Percentiles rank a stretch among this genome's conserved stretches.
Evolutionary conservation across 202 grass and related monocot species (phyloP).

Genomic region (Schoenoplectus triqueter): DNA sequence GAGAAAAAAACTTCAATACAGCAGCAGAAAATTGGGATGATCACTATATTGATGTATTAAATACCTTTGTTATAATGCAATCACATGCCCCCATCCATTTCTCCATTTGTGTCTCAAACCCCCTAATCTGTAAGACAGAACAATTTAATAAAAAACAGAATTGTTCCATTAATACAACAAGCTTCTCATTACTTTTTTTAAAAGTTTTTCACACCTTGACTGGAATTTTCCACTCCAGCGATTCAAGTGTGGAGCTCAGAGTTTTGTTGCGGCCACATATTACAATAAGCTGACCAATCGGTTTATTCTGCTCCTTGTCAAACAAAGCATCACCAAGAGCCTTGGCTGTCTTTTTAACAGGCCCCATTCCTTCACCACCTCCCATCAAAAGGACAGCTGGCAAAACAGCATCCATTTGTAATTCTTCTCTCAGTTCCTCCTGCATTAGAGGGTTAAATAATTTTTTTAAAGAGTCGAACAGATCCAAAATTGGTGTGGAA

Average conservation of each 20-base stretch:
- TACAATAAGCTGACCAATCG: slow-evolving; percentile 84
- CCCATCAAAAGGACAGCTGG: slow-evolving; percentile 87
- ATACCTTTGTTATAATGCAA: slow-evolving; percentile 96
- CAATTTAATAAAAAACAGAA: not conserved
- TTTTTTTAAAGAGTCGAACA: not conserved
- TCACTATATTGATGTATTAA: slow-evolving; percentile 22
- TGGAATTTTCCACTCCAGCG: slow-evolving; percentile 78
- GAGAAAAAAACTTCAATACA: slow-evolving; percentile 1
- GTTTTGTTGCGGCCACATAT: slow-evolving; percentile 91
- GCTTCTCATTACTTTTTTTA: slow-evolving; percentile 12
- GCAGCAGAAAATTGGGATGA: slow-evolving; percentile 1
- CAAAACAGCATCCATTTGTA: slow-evolving; percentile 78
- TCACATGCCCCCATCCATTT: slow-evolving; percentile 95
- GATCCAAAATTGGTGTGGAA: not conserved
- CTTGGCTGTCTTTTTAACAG: slow-evolving; percentile 85
- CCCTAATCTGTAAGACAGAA: slow-evolving; percentile 61
- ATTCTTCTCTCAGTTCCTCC: slow-evolving; percentile 71
- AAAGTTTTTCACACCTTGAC: slow-evolving; percentile 56
- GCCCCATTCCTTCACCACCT: slow-evolving; percentile 94
- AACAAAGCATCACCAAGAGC: slow-evolving; percentile 81
- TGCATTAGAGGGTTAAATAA: slow-evolving; percentile 18
- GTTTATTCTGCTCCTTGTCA: slow-evolving; percentile 66
- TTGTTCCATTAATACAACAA: not conserved
- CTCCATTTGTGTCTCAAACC: slow-evolving; percentile 97
- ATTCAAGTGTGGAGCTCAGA: slow-evolving; percentile 63